Evolutionary conservation across 2,329 filamentous ascomycete genomes (phyloP).

Genomic region (Alternaria metachromatica): DNA sequence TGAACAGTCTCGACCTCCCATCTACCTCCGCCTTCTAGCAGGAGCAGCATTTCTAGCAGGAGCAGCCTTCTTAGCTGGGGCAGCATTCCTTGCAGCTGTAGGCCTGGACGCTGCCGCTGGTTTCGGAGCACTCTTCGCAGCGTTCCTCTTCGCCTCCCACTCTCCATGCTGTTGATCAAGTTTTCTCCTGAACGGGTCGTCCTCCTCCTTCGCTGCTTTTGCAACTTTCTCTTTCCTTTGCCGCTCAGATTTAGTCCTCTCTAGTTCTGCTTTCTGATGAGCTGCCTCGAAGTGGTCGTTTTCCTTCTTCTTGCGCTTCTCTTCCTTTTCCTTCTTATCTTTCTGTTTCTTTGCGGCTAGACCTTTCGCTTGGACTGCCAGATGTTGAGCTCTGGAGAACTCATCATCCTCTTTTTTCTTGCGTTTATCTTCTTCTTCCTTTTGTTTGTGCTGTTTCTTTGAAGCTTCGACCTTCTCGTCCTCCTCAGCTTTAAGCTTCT

Average conservation of each 20-base stretch:
- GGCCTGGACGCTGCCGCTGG: neutral
- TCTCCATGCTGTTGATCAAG: neutral
- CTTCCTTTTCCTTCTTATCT: neutral
- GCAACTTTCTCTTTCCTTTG: neutral
- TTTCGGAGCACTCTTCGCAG: neutral
- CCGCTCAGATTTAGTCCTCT: neutral
- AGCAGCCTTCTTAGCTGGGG: neutral
- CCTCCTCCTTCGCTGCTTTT: neutral
- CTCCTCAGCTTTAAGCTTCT: neutral
- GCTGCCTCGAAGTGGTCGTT: neutral
- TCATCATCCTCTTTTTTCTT: neutral
- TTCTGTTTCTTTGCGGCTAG: neutral
- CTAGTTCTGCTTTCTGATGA: neutral
- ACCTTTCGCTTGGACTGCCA: neutral
- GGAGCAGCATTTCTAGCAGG: neutral
- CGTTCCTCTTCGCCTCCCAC: neutral
- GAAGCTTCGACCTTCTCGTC: neutral
- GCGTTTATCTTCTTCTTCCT: neutral
- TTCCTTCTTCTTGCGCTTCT: neutral
- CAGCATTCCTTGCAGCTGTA: neutral
- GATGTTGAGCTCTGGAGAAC: neutral
- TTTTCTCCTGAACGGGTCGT: neutral
- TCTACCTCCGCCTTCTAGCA: neutral
- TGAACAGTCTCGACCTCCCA: neutral
- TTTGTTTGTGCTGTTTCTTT: neutral